These are phyloP conservation scores for Nitzschia inconspicua DNA, from an alignment of 108 stramenopile genomes.

Conservation along the genomic window DNA sequence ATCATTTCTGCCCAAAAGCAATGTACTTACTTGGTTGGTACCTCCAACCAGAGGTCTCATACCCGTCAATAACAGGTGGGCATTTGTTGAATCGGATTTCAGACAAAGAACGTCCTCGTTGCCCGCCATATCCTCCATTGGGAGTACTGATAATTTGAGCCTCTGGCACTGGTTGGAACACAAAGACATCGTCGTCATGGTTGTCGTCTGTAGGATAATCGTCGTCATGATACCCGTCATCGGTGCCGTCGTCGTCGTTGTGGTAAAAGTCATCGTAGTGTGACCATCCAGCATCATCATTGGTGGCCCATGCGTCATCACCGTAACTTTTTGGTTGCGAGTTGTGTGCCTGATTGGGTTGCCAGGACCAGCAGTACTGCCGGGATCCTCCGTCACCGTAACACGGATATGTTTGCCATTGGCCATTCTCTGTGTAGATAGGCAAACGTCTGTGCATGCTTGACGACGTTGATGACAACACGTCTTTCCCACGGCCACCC, in stretches of 20 bases:
- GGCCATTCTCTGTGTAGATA: no score
- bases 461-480: no score
- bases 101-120: neutral
- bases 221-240: neutral
- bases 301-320: neutral
- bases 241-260: neutral
- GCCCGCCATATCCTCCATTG: constrained; percentile 5
- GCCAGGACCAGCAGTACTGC: no score
- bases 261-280: neutral
- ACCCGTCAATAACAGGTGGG: constrained; percentile 4
- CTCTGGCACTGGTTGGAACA: neutral
- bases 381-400: no score
- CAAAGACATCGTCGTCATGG: neutral
- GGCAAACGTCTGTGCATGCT: no score
- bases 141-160: neutral
- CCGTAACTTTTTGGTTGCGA: neutral
- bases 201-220: neutral
- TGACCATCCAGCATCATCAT: neutral
- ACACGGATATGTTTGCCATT: no score
- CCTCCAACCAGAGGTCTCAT: neutral
- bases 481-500: no score
- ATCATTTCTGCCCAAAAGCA: no score
- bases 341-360: no score
- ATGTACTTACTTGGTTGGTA: neutral
- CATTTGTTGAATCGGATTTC: constrained; percentile 4